Evolutionary conservation across 441 rosid species (phyloP).

Genomic region (Corymbia calophylla): DNA sequence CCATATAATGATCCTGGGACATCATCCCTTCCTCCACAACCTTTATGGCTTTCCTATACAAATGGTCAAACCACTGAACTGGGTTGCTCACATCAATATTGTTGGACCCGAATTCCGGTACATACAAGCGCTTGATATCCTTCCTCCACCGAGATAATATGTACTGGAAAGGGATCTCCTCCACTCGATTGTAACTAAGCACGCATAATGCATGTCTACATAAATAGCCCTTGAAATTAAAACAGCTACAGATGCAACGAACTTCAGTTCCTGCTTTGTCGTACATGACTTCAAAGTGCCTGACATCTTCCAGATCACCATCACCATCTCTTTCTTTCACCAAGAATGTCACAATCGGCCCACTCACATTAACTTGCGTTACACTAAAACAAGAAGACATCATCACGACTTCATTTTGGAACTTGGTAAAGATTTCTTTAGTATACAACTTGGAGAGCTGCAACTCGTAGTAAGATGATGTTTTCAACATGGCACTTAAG

Average conservation of each 20-base stretch:
- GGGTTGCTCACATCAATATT: slow-evolving; percentile 53
- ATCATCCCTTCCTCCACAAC: slow-evolving; percentile 80
- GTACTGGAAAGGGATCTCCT: slow-evolving; percentile 68
- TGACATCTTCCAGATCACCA: slow-evolving; percentile 22
- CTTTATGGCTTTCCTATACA: slow-evolving; percentile 74
- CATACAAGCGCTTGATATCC: slow-evolving; percentile 56
- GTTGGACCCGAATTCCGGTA: slow-evolving; percentile 44
- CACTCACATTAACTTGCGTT: slow-evolving; percentile 40
- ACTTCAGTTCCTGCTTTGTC: slow-evolving; percentile 55
- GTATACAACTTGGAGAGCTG: slow-evolving; percentile 74
- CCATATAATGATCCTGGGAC: slow-evolving; percentile 60
- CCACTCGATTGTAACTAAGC: slow-evolving; percentile 48
- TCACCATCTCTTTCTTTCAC: slow-evolving; percentile 51
- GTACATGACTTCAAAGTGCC: slow-evolving; percentile 51
- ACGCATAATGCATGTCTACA: slow-evolving; percentile 60
- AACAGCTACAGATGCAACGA: slow-evolving; percentile 68
- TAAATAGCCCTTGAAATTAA: slow-evolving; percentile 58
- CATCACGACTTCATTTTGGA: slow-evolving; percentile 60
- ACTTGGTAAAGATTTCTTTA: slow-evolving; percentile 53
- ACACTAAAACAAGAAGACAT: slow-evolving; percentile 63
- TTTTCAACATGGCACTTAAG: slow-evolving; percentile 38
- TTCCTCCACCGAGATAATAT: slow-evolving; percentile 72
- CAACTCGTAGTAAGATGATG: slow-evolving; percentile 52
- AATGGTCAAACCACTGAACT: slow-evolving; percentile 74
- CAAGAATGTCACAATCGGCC: slow-evolving; percentile 34